Conservation (phyloP, 2,329 filamentous ascomycete species). For the Fusarium pininemorale region DNA sequence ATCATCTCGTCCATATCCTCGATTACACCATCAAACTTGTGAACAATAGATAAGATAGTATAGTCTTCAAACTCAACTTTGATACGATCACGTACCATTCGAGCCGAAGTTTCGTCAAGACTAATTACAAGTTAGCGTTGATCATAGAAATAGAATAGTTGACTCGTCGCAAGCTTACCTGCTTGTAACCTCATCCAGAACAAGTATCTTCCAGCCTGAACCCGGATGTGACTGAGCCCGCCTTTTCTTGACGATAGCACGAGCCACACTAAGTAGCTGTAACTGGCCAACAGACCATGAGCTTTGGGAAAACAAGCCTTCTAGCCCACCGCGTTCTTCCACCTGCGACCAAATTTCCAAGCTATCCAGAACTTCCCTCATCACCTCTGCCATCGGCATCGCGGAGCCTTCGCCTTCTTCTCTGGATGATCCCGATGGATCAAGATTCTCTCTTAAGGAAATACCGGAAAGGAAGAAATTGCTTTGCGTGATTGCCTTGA, state of each 20-base stretch:
- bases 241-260: not conserved
- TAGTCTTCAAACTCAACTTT: not conserved
- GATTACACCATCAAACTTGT: not conserved
- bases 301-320: not conserved
- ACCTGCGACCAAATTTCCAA: not conserved
- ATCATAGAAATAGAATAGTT: not conserved
- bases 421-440: not conserved
- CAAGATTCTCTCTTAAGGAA: not conserved
- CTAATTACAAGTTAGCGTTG: not conserved
- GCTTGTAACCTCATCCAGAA: not conserved
- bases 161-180: not conserved
- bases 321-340: not conserved
- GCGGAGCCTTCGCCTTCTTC: not conserved
- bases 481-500: not conserved
- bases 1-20: not conserved
- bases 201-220: not conserved
- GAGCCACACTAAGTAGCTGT: not conserved
- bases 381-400: not conserved
- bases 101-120: not conserved
- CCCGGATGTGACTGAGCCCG: not conserved
- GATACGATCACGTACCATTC: not conserved
- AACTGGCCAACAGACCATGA: not conserved
- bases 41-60: not conserved
- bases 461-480: not conserved
- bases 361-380: not conserved